These are phyloP conservation scores for Ceratobasidium sp. DNA, from an alignment of 1,284 basidiomycete genomes.

Conservation along the genomic window DNA sequence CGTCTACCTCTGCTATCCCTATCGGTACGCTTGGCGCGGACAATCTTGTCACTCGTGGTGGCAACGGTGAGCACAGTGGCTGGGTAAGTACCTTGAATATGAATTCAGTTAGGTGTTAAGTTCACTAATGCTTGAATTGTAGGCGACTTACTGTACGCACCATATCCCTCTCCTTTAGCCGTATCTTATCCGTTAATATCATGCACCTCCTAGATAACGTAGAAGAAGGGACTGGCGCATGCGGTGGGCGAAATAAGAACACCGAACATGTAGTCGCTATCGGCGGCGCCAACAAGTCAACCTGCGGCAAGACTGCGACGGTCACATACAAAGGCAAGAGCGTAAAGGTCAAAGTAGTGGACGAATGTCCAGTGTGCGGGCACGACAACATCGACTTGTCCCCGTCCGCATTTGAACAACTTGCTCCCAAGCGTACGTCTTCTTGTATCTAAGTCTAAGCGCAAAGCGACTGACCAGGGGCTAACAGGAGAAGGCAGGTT, in stretches of 20 bases:
- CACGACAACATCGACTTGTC: slow-evolving; percentile 23
- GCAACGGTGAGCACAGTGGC: background rate
- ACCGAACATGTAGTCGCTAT: slow-evolving; percentile 19
- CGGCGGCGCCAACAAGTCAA: background rate
- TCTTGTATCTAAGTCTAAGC: background rate
- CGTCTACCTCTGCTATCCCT: background rate
- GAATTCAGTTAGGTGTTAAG: background rate
- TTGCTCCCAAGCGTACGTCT: background rate
- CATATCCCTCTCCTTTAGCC: background rate
- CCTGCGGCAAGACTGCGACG: slow-evolving; percentile 19
- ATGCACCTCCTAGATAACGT: background rate
- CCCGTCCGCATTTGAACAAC: slow-evolving; percentile 11
- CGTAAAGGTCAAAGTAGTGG: slow-evolving; percentile 3
- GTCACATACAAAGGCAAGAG: background rate
- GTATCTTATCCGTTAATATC: background rate
- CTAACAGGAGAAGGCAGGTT: background rate
- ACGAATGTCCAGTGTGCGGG: slow-evolving; percentile 18
- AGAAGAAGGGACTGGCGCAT: slow-evolving; percentile 5
- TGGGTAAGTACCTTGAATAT: background rate
- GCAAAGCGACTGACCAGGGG: background rate
- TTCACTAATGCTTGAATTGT: background rate
- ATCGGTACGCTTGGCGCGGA: background rate
- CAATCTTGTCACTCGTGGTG: background rate
- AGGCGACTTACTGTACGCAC: background rate
- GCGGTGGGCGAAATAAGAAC: slow-evolving; percentile 8